Percentiles rank a stretch among this genome's conserved stretches.
Conservation (phyloP, 1,139 yeast species). For the Debaryomyces robertsiae region DNA sequence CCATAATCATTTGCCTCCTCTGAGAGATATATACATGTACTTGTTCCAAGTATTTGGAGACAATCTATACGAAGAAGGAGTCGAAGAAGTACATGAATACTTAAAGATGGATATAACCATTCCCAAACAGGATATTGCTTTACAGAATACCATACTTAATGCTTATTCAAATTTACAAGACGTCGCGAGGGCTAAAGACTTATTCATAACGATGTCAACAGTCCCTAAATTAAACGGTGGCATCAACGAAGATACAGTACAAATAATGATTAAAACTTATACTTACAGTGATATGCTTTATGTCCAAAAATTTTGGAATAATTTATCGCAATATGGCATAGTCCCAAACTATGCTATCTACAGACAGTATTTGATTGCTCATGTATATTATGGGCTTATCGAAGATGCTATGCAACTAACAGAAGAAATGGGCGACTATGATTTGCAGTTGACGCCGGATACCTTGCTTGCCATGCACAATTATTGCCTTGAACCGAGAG, state of each 20-base stretch:
- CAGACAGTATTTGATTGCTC: slow-evolving; percentile 69
- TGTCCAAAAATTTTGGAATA: slow-evolving; percentile 66
- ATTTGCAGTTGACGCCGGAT: slow-evolving; percentile 51
- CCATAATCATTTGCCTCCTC: slow-evolving; percentile 54
- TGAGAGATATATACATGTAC: slow-evolving; percentile 64
- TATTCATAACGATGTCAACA: slow-evolving; percentile 61
- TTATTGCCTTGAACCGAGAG: slow-evolving; percentile 54
- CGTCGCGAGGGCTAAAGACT: slow-evolving; percentile 58
- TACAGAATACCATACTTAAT: slow-evolving; percentile 65
- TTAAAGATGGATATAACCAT: slow-evolving; percentile 66
- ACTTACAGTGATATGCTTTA: slow-evolving; percentile 61
- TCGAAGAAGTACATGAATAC: slow-evolving; percentile 63
- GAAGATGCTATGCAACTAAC: slow-evolving; percentile 60
- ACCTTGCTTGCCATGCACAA: slow-evolving; percentile 60
- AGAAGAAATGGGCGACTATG: slow-evolving; percentile 53
- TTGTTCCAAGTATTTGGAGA: slow-evolving; percentile 66
- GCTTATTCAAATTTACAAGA: slow-evolving; percentile 70
- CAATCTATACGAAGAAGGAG: slow-evolving; percentile 65
- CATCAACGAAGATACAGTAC: slow-evolving; percentile 67
- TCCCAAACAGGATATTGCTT: slow-evolving; percentile 54
- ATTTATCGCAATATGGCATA: slow-evolving; percentile 55
- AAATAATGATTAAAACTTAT: slow-evolving; percentile 69
- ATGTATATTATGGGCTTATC: slow-evolving; percentile 68
- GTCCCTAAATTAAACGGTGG: slow-evolving; percentile 53
- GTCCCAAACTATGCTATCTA: slow-evolving; percentile 58